Evolutionary conservation across 805 yeast genomes (phyloP).

Genomic region (Hanseniaspora mollemarum): DNA sequence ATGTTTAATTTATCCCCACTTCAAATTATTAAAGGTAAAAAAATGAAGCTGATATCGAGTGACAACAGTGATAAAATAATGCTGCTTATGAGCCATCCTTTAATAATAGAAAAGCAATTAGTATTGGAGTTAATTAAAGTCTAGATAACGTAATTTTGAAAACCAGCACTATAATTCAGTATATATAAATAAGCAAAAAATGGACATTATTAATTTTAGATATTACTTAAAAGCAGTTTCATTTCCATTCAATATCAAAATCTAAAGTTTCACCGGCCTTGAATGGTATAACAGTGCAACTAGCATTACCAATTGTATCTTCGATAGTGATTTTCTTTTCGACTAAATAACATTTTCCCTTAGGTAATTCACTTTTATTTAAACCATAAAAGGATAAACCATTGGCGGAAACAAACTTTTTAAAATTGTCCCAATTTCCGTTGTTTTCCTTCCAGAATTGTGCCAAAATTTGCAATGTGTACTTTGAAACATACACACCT

Average conservation of each 20-base stretch:
- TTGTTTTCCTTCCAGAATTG: slow-evolving; percentile 55
- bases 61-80: slow-evolving; percentile 32
- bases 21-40: slow-evolving; percentile 66
- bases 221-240: slow-evolving; percentile 16
- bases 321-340: slow-evolving; percentile 39
- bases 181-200: not conserved
- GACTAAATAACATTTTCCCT: slow-evolving; percentile 44
- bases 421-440: slow-evolving; percentile 52
- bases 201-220: no score
- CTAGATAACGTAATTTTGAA: slow-evolving; percentile 77
- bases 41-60: slow-evolving; percentile 38
- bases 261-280: slow-evolving; percentile 62
- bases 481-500: slow-evolving; percentile 90
- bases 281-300: slow-evolving; percentile 66
- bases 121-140: slow-evolving; percentile 45
- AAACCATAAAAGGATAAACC: slow-evolving; percentile 60
- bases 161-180: slow-evolving; percentile 88
- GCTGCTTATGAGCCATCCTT: slow-evolving; percentile 54
- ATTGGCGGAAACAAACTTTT: slow-evolving; percentile 60
- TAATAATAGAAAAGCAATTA: slow-evolving; percentile 49
- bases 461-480: slow-evolving; percentile 73
- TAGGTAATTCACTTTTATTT: slow-evolving; percentile 32
- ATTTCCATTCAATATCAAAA: slow-evolving; percentile 68
- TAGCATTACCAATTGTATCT: slow-evolving; percentile 45
- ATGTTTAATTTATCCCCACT: slow-evolving; percentile 36